Base-by-base conservation (phyloP, 495 filamentous ascomycete genomes). In the Neurospora sublineolata region DNA sequence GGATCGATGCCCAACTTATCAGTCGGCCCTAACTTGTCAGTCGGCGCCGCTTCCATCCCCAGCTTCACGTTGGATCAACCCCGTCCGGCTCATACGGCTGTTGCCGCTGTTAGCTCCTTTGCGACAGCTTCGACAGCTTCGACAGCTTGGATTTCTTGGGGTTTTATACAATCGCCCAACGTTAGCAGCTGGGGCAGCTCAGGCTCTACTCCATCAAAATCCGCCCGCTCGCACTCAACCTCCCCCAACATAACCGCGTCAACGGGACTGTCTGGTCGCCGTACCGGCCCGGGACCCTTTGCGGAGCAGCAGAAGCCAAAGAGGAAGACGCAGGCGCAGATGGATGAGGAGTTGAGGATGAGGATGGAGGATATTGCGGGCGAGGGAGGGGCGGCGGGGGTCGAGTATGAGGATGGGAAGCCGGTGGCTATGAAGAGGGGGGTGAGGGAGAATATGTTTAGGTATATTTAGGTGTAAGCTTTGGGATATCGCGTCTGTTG, bases 361-460 rank as follows among this genome's bases (percentile, higher is more conserved):
- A 90, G 90, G 74, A 85, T 94, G 70, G 88, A 90, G 74, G 87
- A 86, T 20, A 84, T 93, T 18, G 85, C 90, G 1, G 92, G 93
- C 4, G 91, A 90, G 20, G 93, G 93, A 37, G 93, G 92, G 8
- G 88, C 84, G 44, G 84, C 90, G n/a, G 93, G 93, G 1, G 83
- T 94, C 10, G 92, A 94, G 80, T 89, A 90, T 73, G 92, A 94
- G 77, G 86, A 94, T 74, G 93, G 93, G 0, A 84, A 90, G 76
- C 87, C 92, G 1, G 87, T 86, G 10, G 83, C 89, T 1, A 92
- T 94, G 91, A 95, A 94, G 80, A 83, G 92, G 64, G 83, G 89
- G 38, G 93, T 94, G 8, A 89, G 83, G 74, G 87, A 90, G 46
- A 93, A 94, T 74, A 94, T 94, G 91, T 94, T 94, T 74, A 67